These are phyloP conservation scores for Parietaria judaica DNA, from an alignment of 306 rosid genomes.

Conservation along the genomic window DNA sequence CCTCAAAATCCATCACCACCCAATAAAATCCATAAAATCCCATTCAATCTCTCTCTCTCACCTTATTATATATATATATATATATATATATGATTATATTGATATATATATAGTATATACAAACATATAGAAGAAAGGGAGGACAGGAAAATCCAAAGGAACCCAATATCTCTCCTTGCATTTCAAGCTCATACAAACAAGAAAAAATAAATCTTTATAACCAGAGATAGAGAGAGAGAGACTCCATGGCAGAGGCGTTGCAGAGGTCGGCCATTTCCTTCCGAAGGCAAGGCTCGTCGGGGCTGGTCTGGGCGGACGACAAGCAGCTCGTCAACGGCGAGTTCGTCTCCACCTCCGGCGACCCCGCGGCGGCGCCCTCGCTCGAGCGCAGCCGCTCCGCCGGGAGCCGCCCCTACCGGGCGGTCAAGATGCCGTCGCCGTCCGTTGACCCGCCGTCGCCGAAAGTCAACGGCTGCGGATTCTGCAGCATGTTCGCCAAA, in stretches of 20 bases:
- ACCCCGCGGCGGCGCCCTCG: slow-evolving; percentile 26
- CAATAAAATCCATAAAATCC: not conserved
- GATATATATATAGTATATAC: not conserved
- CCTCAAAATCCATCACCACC: not conserved
- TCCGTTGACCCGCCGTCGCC: slow-evolving; percentile 71
- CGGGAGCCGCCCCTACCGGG: slow-evolving; percentile 15
- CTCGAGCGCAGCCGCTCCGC: slow-evolving; percentile 1
- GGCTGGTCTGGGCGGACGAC: slow-evolving; percentile 56
- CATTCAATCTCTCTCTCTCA: not conserved
- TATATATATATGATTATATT: slow-evolving; percentile 7
- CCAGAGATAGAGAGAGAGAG: slow-evolving; percentile 6
- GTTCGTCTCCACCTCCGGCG: slow-evolving; percentile 1
- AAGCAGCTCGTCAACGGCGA: slow-evolving; percentile 32
- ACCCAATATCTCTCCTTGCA: not conserved
- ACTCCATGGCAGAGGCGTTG: slow-evolving; percentile 42
- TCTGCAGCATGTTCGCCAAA: slow-evolving; percentile 51
- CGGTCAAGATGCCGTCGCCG: slow-evolving; percentile 32
- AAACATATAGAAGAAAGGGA: no score
- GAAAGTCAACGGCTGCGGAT: slow-evolving; percentile 42
- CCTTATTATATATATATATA: not conserved
- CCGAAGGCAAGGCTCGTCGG: slow-evolving; percentile 76
- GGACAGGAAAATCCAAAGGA: not conserved
- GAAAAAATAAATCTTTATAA: not conserved
- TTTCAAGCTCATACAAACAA: not conserved
- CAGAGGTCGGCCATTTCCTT: slow-evolving; percentile 61